Percentiles rank a stretch among this genome's conserved stretches.
Evolutionary conservation across 257 asterid species (phyloP).

Genomic region (Lithospermum erythrorhizon): DNA sequence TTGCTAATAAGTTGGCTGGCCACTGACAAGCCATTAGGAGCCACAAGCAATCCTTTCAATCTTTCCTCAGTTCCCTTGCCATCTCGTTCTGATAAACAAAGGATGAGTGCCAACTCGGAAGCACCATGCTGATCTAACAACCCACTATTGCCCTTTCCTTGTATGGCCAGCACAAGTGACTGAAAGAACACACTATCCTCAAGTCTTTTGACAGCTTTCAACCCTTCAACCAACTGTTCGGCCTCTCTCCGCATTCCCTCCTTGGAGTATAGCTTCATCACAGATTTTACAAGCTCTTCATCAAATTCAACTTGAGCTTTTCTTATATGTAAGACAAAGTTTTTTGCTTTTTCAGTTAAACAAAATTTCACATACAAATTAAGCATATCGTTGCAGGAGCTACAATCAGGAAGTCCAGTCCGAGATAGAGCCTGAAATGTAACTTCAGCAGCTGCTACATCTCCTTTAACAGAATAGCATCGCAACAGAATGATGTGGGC

Average conservation of each 20-base stretch:
- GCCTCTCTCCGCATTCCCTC: constrained; percentile 67
- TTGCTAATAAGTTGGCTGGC: constrained; percentile 57
- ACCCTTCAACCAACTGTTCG: constrained; percentile 40
- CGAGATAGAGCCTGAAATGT: constrained; percentile 50
- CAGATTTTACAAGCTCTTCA: constrained; percentile 56
- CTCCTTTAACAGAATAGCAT: constrained; percentile 54
- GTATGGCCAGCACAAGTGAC: constrained; percentile 31
- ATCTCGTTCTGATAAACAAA: constrained; percentile 41
- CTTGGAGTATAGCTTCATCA: constrained; percentile 56
- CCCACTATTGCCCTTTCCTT: constrained; percentile 29
- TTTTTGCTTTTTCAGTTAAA: constrained; percentile 56
- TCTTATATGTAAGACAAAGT: constrained; percentile 47
- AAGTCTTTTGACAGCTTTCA: constrained; percentile 26
- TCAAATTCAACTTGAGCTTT: constrained; percentile 52
- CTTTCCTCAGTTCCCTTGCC: constrained; percentile 30
- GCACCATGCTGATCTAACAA: constrained; percentile 32
- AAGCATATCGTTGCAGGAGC: constrained; percentile 52
- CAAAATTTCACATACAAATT: constrained; percentile 49
- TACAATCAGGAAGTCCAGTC: constrained; percentile 52
- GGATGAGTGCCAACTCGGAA: constrained; percentile 47
- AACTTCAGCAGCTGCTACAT: constrained; percentile 64
- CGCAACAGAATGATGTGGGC: constrained; percentile 47
- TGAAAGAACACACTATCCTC: constrained; percentile 28
- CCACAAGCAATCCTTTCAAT: constrained; percentile 39
- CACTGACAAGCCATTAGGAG: constrained; percentile 41